phyloP scores from a whole-genome alignment of 202 grass and related monocot genomes.

The Setaria viridis region DNA sequence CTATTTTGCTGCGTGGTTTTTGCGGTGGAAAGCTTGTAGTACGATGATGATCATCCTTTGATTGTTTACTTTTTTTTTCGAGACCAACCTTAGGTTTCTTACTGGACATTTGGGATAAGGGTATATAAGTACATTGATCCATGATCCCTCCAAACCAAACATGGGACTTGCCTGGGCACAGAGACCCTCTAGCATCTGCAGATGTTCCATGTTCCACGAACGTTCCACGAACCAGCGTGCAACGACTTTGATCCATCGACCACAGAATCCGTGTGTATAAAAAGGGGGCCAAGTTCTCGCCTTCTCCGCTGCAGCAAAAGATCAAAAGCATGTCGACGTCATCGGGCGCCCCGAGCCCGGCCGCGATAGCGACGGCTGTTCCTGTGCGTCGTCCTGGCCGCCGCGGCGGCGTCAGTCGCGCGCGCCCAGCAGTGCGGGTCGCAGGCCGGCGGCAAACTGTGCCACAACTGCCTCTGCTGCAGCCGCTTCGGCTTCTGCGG shows the following conservation, averaged over 20 bases:
- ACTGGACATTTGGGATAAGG: neutral
- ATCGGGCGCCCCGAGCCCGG: neutral
- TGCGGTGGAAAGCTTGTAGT: no score
- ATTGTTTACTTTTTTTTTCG: no score
- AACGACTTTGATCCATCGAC: conserved; percentile 3
- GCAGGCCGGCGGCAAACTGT: conserved; percentile 48
- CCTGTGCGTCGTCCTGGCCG: conserved; percentile 29
- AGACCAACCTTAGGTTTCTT: no score
- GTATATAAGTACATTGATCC: neutral
- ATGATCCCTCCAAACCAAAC: neutral
- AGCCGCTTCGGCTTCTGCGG: conserved; percentile 59
- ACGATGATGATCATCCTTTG: no score
- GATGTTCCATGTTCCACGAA: neutral
- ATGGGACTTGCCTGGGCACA: neutral
- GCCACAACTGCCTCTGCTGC: conserved; percentile 57
- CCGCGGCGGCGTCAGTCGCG: neutral
- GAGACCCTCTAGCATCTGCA: no score
- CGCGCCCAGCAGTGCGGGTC: conserved; percentile 53
- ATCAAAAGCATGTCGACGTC: neutral
- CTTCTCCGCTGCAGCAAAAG: neutral
- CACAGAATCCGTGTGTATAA: neutral
- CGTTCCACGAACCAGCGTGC: neutral
- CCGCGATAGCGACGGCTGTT: conserved; percentile 14
- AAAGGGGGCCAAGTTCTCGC: neutral
- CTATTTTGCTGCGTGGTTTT: no score